A percentile compares a stretch with the other conserved stretches of the same genome.
Evolutionary conservation across 2,329 filamentous ascomycete species (phyloP).

Genomic region (Gnomoniopsis sp.): DNA sequence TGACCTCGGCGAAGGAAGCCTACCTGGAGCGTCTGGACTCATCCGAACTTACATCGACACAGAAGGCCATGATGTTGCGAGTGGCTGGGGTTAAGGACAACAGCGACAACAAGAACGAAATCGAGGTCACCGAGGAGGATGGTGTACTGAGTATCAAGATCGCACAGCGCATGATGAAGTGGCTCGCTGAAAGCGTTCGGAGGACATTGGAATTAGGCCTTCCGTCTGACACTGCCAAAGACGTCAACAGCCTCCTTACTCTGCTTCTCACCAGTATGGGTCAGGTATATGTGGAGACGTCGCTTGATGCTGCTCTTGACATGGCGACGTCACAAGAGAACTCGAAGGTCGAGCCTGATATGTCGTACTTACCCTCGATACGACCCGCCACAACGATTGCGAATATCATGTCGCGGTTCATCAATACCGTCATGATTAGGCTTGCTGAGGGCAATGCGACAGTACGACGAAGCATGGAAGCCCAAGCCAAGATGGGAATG

Average conservation of each 20-base stretch:
- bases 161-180: conserved; percentile 97
- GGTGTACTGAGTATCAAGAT: conserved; percentile 78
- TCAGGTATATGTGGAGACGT: conserved; percentile 70
- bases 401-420: conserved; percentile 89
- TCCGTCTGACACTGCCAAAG: conserved; percentile 85
- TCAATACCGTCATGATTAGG: conserved; percentile 84
- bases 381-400: conserved; percentile 83
- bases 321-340: conserved; percentile 73
- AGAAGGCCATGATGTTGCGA: conserved; percentile 85
- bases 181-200: conserved; percentile 92
- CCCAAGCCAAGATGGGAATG: conserved; percentile 70
- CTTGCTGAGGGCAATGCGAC: conserved; percentile 87
- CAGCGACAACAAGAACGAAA: conserved; percentile 74
- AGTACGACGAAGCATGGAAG: conserved; percentile 84
- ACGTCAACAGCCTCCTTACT: conserved; percentile 80
- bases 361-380: conserved; percentile 76
- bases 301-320: conserved; percentile 68
- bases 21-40: conserved; percentile 88
- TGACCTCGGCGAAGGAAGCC: conserved; percentile 83
- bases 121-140: conserved; percentile 88
- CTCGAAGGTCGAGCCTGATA: conserved; percentile 79
- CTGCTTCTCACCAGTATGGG: conserved; percentile 85
- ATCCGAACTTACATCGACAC: conserved; percentile 80
- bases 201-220: conserved; percentile 87
- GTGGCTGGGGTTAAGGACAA: conserved; percentile 82